A percentile compares a stretch with the other conserved stretches of the same genome.
phyloP scores from a whole-genome alignment of 2,329 filamentous ascomycete genomes.

The Didymella sp. region DNA sequence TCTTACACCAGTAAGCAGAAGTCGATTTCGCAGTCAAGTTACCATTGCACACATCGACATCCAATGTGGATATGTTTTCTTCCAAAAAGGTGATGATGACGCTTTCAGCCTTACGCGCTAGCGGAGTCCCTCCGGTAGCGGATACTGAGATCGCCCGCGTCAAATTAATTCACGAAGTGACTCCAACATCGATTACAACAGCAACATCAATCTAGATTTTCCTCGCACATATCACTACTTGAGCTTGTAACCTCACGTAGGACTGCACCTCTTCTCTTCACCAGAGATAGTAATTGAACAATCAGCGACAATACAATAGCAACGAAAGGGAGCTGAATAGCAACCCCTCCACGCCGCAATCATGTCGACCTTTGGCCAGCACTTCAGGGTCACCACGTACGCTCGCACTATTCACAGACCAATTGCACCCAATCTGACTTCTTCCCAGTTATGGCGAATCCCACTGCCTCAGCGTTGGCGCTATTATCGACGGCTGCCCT shows the following conservation, averaged over 20 bases:
- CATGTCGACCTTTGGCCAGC: constrained; percentile 79
- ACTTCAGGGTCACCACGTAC: constrained; percentile 84
- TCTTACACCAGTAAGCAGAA: background rate
- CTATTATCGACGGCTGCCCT: constrained; percentile 91
- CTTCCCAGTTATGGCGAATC: constrained; percentile 75
- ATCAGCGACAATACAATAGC: background rate
- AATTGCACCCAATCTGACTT: constrained; percentile 9
- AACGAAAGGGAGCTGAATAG: constrained; percentile 14
- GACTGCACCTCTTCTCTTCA: background rate
- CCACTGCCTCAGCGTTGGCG: constrained; percentile 90
- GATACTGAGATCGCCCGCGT: constrained; percentile 27
- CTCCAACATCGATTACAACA: constrained; percentile 27
- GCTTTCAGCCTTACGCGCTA: constrained; percentile 16
- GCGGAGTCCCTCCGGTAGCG: constrained; percentile 21
- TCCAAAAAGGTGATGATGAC: background rate
- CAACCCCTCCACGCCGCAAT: constrained; percentile 15
- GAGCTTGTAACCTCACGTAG: constrained; percentile 1
- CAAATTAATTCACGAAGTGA: constrained; percentile 34
- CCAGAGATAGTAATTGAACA: constrained; percentile 7
- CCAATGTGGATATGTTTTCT: background rate
- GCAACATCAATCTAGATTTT: constrained; percentile 19
- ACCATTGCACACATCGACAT: background rate
- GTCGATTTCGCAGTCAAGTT: background rate
- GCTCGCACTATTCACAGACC: constrained; percentile 39
- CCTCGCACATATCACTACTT: constrained; percentile 9